Conservation (phyloP, 805 yeast genomes). For the Starmerella floris region DNA sequence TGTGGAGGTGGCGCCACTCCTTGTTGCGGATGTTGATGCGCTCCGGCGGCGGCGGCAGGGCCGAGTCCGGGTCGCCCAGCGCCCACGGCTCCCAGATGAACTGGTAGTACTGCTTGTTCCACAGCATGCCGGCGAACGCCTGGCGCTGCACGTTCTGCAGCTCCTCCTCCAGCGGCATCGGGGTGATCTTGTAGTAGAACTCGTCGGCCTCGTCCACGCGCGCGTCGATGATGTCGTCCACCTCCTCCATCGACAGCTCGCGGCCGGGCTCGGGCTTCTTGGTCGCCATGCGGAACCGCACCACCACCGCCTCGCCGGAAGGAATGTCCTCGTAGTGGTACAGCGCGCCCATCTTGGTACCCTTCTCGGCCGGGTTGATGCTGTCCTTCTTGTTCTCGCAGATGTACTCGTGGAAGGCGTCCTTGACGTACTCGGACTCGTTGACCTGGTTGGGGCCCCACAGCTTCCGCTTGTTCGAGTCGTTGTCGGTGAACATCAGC, state of each 20-base stretch:
- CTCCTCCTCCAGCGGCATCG: constrained; percentile 69
- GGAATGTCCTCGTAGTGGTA: constrained; percentile 70
- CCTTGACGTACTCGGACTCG: constrained; percentile 53
- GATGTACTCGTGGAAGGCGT: constrained; percentile 79
- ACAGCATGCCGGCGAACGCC: constrained; percentile 83
- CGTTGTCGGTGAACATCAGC: constrained; percentile 77
- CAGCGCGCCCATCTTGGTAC: constrained; percentile 81
- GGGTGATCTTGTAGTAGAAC: constrained; percentile 78
- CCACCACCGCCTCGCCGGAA: constrained; percentile 73
- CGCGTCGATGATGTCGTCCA: constrained; percentile 53
- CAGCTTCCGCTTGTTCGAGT: constrained; percentile 58
- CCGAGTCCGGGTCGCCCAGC: constrained; percentile 65
- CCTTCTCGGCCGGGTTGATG: constrained; percentile 55
- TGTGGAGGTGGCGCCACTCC: constrained; percentile 80
- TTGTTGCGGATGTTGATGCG: constrained; percentile 78
- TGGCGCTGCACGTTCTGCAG: constrained; percentile 77
- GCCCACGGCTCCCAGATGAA: constrained; percentile 79
- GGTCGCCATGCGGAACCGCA: constrained; percentile 58
- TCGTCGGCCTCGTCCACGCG: constrained; percentile 85
- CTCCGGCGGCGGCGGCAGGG: constrained; percentile 63
- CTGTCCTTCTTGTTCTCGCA: constrained; percentile 46
- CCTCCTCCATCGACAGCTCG: constrained; percentile 52
- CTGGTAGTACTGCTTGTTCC: constrained; percentile 88
- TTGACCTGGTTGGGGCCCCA: constrained; percentile 44
- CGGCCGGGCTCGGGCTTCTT: constrained; percentile 27